Base-by-base conservation (phyloP, 495 filamentous ascomycete genomes). In the Chaetomium tenue region DNA sequence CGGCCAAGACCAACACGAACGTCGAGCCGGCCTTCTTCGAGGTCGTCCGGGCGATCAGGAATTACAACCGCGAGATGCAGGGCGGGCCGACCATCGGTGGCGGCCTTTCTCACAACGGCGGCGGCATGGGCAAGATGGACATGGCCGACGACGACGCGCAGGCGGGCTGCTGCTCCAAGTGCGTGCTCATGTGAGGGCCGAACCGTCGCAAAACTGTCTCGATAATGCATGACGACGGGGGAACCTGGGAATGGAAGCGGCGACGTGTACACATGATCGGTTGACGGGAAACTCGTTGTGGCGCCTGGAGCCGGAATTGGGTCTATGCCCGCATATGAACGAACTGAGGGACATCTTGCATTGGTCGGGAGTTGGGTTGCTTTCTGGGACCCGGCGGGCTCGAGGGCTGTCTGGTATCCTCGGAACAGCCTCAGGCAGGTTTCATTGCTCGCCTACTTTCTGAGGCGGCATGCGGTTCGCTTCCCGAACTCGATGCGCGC, bases 1-100 rank as follows among this genome's bases (percentile, higher is more conserved):
- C 94, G 47, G 94, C 94, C 65, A 98, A 98, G 81, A 95, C 92
- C 66, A 90, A 93, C 75, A 93, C 94, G 78, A 96, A 98, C 73
- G 94, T 98, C 72, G 95, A 98, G 77, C 91, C 95, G 75, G 93
- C 94, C 58, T 98, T 98, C 81, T 98, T 91, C 82, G 91, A 98
- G 72, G 91, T 97, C 68, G 94, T 98, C 54, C 88, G 95, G 64
- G 94, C 97, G 75, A 98, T 98, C 75, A 87, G 94, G 72, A 87
- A 90, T 72, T 98, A 96, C 81, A 97, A 98, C 85, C 93, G 93
- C 77, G 92, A 97, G 69, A 93, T 98, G 87, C 90, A 91, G 60
- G 89, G 89, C 40, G 88, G 96, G 70, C 84, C 87, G 52, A 84
- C 87, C 63, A 87, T 86, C 60, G 89, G 88, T 62, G 81, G 81